Evolutionary conservation across 2,329 filamentous ascomycete genomes (phyloP).

Genomic region (Pseudogymnoascus sp.): DNA sequence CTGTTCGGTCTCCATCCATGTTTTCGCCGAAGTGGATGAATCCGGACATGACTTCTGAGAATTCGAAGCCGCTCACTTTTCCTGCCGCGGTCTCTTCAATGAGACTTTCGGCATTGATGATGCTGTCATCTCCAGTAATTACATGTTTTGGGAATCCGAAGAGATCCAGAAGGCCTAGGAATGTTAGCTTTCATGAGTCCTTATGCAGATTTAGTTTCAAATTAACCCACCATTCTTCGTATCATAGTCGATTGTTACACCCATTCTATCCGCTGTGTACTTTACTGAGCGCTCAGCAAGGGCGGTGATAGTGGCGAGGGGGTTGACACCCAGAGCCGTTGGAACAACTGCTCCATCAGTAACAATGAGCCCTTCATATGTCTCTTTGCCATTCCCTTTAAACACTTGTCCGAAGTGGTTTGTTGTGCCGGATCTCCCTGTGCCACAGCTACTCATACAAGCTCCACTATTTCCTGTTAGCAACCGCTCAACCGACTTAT

Average conservation of each 20-base stretch:
- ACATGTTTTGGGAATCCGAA: slow-evolving; percentile 40
- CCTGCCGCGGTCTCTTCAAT: slow-evolving; percentile 23
- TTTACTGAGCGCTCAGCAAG: slow-evolving; percentile 57
- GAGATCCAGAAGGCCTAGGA: slow-evolving; percentile 39
- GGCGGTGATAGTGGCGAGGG: slow-evolving; percentile 60
- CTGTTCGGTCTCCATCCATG: slow-evolving; percentile 36
- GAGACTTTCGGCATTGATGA: slow-evolving; percentile 35
- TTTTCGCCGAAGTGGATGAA: slow-evolving; percentile 42
- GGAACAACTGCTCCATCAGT: slow-evolving; percentile 55
- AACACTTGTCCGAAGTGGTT: slow-evolving; percentile 56
- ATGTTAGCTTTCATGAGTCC: background rate
- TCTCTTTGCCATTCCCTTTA: slow-evolving; percentile 40
- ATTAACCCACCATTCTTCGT: slow-evolving; percentile 30
- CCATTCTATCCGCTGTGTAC: slow-evolving; percentile 34
- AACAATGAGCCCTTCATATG: slow-evolving; percentile 50
- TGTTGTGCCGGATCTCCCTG: slow-evolving; percentile 47
- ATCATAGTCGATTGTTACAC: slow-evolving; percentile 37
- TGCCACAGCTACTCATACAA: slow-evolving; percentile 51
- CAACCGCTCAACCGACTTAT: background rate
- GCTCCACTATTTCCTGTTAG: slow-evolving; percentile 42
- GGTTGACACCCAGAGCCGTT: slow-evolving; percentile 54
- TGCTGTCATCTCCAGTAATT: slow-evolving; percentile 30
- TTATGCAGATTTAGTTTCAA: background rate
- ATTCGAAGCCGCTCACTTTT: slow-evolving; percentile 44
- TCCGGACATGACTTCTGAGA: slow-evolving; percentile 57